Evolutionary conservation across 2,329 filamentous ascomycete species (phyloP).

Genomic region (Xylaria sp.): DNA sequence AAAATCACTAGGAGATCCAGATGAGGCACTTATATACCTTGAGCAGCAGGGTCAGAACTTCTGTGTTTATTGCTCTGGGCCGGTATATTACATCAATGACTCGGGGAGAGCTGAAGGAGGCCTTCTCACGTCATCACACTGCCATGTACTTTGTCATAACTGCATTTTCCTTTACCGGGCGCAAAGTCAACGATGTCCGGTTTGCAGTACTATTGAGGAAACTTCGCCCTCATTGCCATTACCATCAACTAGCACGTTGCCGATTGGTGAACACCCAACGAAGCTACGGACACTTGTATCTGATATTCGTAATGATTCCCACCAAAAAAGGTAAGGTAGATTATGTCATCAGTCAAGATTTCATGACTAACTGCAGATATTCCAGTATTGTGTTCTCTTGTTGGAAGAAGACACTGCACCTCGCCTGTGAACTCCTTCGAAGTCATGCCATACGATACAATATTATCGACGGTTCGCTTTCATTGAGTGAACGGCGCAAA

Average conservation of each 20-base stretch:
- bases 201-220: neutral
- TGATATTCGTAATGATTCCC: constrained; percentile 32
- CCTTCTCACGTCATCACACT: neutral
- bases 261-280: neutral
- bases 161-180: neutral
- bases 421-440: constrained; percentile 35
- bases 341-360: neutral
- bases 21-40: constrained; percentile 5
- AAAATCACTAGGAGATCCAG: neutral
- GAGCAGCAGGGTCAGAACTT: neutral
- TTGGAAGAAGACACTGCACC: constrained; percentile 44
- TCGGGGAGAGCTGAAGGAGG: neutral
- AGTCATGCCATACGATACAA: constrained; percentile 31
- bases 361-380: neutral
- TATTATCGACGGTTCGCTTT: constrained; percentile 39
- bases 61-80: constrained; percentile 5
- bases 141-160: constrained; percentile 9
- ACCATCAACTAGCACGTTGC: neutral
- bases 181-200: neutral
- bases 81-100: constrained; percentile 1
- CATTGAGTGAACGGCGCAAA: constrained; percentile 21
- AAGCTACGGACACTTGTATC: constrained; percentile 12
- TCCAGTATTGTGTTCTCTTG: constrained; percentile 44
- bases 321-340: constrained; percentile 33
- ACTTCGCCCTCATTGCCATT: neutral